Base-by-base conservation (phyloP, 2,329 filamentous ascomycete genomes). In the Dryadomyces quercus-mongolicae region DNA sequence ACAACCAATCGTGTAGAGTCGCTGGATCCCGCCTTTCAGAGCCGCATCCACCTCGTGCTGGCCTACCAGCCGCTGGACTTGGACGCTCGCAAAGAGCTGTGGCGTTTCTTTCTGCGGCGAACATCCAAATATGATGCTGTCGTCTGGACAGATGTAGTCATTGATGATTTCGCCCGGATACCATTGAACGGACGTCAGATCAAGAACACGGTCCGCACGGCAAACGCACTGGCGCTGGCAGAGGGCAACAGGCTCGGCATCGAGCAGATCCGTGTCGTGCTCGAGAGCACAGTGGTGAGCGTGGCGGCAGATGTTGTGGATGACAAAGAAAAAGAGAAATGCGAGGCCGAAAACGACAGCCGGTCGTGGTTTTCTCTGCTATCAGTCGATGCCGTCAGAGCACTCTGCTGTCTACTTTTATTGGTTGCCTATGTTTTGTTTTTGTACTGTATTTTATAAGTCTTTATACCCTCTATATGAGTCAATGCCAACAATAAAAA, bases 1-100 rank as follows among this genome's bases (percentile, higher is more conserved):
- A 75, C 73, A 3, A 74, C 71, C 44, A 77, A 76, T 61, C 70
- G 72, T 36, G 65, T 71, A 38, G 63, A 66, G 43, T 66, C 69
- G 55, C 73, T 77, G 59, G 74, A 76, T 40, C 63, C 65, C 0
- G 74, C 74, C 18, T 74, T 76, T 62, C 67, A 72, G 57, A 71
- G 68, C 36, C 70, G 73, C 45, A 74, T 77, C 57, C 72, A 76
- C 63, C 66, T 77, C 55, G 68, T 67, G 1, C 68, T 77, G 45
- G 67, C 73, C 59, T 77, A 77, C 56, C 69, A 71, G 6, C 44
- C 44, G 1, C 59, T 64, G 12, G 36, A 40, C 36, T 12, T 13
- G 4, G 10, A 12, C 36, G 10, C 36, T 4, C 36, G 36, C 36
- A 40, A 40, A 40, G 10, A 40, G 36, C 36, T 40, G 36, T 40